Evolutionary conservation across 2,329 filamentous ascomycete species (phyloP), one percentile per base, ranked within the genome.

Genomic region (Colletotrichum liaoningense): DNA sequence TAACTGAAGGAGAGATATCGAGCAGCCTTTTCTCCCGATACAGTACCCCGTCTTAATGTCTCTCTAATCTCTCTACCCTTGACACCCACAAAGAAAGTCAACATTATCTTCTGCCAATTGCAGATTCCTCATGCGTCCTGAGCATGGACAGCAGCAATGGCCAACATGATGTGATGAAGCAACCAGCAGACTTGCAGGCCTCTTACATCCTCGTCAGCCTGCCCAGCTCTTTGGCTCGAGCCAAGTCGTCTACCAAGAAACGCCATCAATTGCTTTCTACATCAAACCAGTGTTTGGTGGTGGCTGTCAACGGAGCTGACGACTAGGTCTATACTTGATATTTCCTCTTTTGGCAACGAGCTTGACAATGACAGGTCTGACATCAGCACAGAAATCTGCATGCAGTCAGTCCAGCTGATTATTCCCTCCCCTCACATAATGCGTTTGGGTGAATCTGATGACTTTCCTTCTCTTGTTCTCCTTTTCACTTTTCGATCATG

Each of bases 51-150:
- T 35, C 33, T 35, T 5, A 0, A 12, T 12, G 3, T 35, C 33
- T 35, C 33, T 35, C 33, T 35, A 0, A 4, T 35, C 11, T 35
- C 0, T 35, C 0, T 4, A 12, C 33, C 33, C 33, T 35, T 0
- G 33, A 35, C 3, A 35, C 11, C 33, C 11, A 11, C 33, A 35
- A 35, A 42, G 38, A 19, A 42, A 42, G 12, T n/a, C 8, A 8
- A 3, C 19, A 1, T 9, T n/a, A 12, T 46, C 42, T 8, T n/a
- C 42, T 46, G 42, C 0, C 16, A 46, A 8, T n/a, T 6, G 5
- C 16, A n/a, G 42, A 46, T 19, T n/a, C 5, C 16, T 7, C 42
- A 2, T 7, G 42, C 5, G 3, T 9, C 19, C 19, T 4, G n/a
- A 3, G 19, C 42, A 19, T 46, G 7, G 7, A n/a, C 2, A 42